phyloP scores from a whole-genome alignment of 495 filamentous ascomycete genomes.

The Cairneyella variabilis region DNA sequence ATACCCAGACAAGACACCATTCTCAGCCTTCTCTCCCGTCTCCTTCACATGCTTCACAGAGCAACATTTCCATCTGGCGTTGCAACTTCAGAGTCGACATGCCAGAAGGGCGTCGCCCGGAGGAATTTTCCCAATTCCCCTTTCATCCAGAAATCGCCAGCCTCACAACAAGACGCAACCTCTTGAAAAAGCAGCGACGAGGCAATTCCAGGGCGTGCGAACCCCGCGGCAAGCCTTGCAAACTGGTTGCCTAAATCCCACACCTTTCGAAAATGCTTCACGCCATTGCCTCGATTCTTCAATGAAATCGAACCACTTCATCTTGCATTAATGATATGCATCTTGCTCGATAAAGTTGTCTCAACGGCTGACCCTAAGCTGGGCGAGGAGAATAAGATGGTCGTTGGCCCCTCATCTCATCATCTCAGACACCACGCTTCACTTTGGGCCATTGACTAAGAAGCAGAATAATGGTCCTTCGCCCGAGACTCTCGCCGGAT shows the following conservation, averaged over 20 bases:
- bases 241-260: constrained; percentile 4
- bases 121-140: not conserved
- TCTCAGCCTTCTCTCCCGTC: not conserved
- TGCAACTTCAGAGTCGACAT: not conserved
- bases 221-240: not conserved
- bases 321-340: constrained; percentile 4
- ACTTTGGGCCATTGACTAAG: not conserved
- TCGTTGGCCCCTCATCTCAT: not conserved
- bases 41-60: not conserved
- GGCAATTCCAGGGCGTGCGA: constrained; percentile 12
- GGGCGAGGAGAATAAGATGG: not conserved
- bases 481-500: not conserved
- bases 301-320: constrained; percentile 12
- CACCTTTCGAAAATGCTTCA: constrained; percentile 3
- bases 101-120: not conserved
- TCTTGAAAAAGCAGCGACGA: constrained; percentile 8
- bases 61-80: not conserved
- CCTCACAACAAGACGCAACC: not conserved
- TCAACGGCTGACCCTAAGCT: too few species aligned
- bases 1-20: not conserved
- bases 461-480: not conserved
- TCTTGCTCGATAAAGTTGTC: not conserved
- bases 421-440: not conserved
- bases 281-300: not conserved
- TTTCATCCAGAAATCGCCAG: not conserved